Percentiles rank a stretch among this genome's conserved stretches.
These are phyloP conservation scores for Venturia asperata DNA, from an alignment of 2,329 filamentous ascomycete genomes.

Conservation along the genomic window DNA sequence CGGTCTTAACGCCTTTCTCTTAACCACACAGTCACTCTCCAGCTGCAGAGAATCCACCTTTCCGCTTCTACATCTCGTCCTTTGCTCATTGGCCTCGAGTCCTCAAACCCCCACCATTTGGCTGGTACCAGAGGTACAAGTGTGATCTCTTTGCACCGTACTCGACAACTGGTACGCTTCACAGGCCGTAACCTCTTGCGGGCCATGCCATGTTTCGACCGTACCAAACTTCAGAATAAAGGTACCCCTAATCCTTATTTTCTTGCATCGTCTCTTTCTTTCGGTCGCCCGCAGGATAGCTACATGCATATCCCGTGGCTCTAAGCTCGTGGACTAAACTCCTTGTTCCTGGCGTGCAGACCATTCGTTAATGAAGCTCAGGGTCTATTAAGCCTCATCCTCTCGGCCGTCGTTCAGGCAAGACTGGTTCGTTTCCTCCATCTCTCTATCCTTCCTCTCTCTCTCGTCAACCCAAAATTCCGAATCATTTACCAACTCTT, in stretches of 20 bases:
- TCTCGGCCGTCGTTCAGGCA: conserved; percentile 12
- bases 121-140: conserved; percentile 17
- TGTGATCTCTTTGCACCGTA: conserved; percentile 18
- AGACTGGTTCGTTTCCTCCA: conserved; percentile 8
- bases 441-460: neutral
- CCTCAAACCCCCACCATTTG: conserved; percentile 8
- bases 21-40: neutral
- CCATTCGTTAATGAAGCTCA: conserved; percentile 10
- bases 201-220: conserved; percentile 9
- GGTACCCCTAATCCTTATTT: conserved; percentile 8
- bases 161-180: conserved; percentile 9
- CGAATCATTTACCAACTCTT: conserved; percentile 4
- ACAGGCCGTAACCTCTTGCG: conserved; percentile 1
- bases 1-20: conserved; percentile 18
- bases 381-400: conserved; percentile 15
- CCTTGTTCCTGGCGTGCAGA: conserved; percentile 15
- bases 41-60: neutral
- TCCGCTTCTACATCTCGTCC: conserved; percentile 13
- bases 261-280: conserved; percentile 11
- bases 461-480: neutral
- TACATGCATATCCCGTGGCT: conserved; percentile 8
- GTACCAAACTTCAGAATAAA: conserved; percentile 14
- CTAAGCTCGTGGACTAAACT: conserved; percentile 12
- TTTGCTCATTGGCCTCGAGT: conserved; percentile 13
- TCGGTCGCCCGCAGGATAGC: conserved; percentile 2